phyloP scores from a whole-genome alignment of 192 early-diverging fungal species.

The Chytriomyces confervae region DNA sequence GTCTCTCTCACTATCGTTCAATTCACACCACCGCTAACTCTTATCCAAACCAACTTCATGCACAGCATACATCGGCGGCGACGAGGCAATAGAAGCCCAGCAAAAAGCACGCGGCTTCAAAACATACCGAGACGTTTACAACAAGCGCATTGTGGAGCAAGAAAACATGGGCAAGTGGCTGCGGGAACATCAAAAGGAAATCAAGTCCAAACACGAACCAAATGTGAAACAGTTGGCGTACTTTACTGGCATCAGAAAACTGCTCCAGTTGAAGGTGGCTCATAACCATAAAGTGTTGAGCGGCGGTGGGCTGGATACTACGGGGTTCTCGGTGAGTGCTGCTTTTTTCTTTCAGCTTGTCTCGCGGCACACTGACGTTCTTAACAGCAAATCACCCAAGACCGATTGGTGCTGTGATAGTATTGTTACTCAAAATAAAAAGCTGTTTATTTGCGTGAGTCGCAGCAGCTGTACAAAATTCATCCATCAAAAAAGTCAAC shows the following conservation, averaged over 20 bases:
- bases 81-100: slow-evolving; percentile 56
- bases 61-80: slow-evolving; percentile 69
- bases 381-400: slow-evolving; percentile 21
- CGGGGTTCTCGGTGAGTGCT: slow-evolving; percentile 1
- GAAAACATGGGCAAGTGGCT: slow-evolving; percentile 55
- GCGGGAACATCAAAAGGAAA: slow-evolving; percentile 58
- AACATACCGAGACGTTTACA: slow-evolving; percentile 66
- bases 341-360: too few species aligned
- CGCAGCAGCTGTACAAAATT: not conserved
- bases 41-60: too few species aligned
- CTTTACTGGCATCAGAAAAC: slow-evolving; percentile 49
- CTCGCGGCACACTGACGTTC: too few species aligned
- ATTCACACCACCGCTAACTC: too few species aligned
- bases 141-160: slow-evolving; percentile 54
- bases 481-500: not conserved
- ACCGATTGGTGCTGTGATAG: slow-evolving; percentile 21
- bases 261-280: slow-evolving; percentile 49
- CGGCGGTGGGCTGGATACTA: slow-evolving; percentile 33
- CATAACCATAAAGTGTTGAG: slow-evolving; percentile 53
- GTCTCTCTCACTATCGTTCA: too few species aligned
- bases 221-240: slow-evolving; percentile 49
- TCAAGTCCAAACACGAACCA: slow-evolving; percentile 48
- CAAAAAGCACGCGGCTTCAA: slow-evolving; percentile 67
- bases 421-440: not conserved
- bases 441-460: not conserved